Percentiles rank a stretch among this genome's conserved stretches.
Conservation (phyloP, 768 basidiomycete genomes). For the Lyophyllum shimeji region DNA sequence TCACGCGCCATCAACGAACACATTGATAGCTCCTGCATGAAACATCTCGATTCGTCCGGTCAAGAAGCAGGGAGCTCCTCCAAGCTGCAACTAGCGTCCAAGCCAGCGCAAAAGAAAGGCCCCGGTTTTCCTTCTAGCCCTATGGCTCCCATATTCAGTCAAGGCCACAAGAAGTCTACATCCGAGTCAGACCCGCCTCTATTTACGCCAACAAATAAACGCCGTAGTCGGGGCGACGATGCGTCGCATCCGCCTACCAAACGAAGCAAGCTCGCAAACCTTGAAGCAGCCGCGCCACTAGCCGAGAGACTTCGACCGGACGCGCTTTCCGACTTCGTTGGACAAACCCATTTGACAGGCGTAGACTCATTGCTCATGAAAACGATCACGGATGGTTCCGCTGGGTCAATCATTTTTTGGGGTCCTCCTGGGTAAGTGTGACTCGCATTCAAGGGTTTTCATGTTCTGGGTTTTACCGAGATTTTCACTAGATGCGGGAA, state of each 20-base stretch:
- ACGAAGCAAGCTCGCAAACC: constrained; percentile 18
- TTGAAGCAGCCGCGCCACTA: constrained; percentile 45
- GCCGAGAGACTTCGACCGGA: constrained; percentile 75
- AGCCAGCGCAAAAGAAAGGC: constrained; percentile 13
- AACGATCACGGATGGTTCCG: constrained; percentile 46
- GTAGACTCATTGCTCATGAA: constrained; percentile 55
- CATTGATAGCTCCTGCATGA: constrained; percentile 46
- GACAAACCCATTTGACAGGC: constrained; percentile 65
- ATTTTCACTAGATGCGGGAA: constrained; percentile 55
- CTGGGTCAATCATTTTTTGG: constrained; percentile 70
- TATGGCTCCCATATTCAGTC: constrained; percentile 43
- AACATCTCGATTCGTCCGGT: constrained; percentile 15
- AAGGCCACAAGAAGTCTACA: constrained; percentile 17
- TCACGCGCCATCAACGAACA: constrained; percentile 48
- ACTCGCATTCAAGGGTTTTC: background rate
- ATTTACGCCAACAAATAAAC: constrained; percentile 14
- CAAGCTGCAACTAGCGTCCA: constrained; percentile 11
- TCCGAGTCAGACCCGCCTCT: constrained; percentile 6
- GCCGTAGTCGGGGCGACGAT: constrained; percentile 14
- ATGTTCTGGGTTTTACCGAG: background rate
- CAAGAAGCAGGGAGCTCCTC: constrained; percentile 12
- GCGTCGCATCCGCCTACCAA: constrained; percentile 11
- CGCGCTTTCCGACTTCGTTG: constrained; percentile 64
- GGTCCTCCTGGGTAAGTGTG: constrained; percentile 64
- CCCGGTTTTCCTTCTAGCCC: constrained; percentile 20